Percentiles rank a stretch among this genome's conserved stretches.
Conservation (phyloP, 2,329 filamentous ascomycete genomes). For the Alternaria hordeiaustralica region DNA sequence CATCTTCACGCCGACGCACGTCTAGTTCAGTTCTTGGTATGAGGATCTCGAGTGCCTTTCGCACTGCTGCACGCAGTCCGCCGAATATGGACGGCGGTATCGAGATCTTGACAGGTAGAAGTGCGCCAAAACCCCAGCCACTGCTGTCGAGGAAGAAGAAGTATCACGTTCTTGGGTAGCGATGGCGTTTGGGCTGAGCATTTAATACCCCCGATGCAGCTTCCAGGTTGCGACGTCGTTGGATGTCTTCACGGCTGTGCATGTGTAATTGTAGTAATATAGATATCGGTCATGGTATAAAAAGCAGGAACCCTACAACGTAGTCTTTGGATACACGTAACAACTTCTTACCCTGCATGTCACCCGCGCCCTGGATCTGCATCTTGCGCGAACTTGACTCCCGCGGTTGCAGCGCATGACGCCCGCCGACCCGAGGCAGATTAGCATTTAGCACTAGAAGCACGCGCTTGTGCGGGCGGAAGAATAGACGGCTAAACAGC, state of each 20-base stretch:
- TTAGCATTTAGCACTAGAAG: slow-evolving; percentile 13
- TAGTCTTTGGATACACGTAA: not conserved
- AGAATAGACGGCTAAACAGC: slow-evolving; percentile 45
- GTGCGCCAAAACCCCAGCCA: not conserved
- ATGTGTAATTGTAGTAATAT: not conserved
- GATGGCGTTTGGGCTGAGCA: slow-evolving; percentile 6
- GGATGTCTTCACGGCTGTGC: not conserved
- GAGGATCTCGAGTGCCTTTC: not conserved
- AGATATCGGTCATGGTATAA: not conserved
- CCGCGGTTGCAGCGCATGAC: slow-evolving; percentile 9
- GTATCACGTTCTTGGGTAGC: slow-evolving; percentile 9
- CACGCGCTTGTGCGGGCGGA: slow-evolving; percentile 28
- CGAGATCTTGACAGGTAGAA: not conserved
- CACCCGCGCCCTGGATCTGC: not conserved
- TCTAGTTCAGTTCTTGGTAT: not conserved
- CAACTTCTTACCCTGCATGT: not conserved
- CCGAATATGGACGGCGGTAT: not conserved
- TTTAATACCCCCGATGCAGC: slow-evolving; percentile 1
- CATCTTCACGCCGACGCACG: not conserved
- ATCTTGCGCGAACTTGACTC: slow-evolving; percentile 1
- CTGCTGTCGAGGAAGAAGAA: slow-evolving; percentile 12
- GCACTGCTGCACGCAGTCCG: not conserved
- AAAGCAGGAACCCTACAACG: not conserved
- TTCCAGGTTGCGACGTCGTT: not conserved
- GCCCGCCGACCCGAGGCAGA: slow-evolving; percentile 32